phyloP scores from a whole-genome alignment of 176 grass and related monocot genomes.

The Poa pratensis region DNA sequence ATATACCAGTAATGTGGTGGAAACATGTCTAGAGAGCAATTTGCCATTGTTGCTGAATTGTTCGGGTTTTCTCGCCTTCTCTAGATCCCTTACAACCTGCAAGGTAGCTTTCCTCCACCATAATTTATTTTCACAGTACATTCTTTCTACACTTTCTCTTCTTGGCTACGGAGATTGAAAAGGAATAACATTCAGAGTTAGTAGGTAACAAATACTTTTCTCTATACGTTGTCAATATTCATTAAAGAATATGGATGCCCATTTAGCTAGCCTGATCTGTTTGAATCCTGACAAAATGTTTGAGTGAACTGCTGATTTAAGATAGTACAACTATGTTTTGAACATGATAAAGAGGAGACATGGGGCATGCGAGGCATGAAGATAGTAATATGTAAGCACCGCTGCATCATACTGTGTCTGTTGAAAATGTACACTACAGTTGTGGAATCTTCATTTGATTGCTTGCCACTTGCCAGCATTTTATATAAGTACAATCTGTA shows the following conservation, averaged over 20 bases:
- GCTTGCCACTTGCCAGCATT: too few relatives aligned
- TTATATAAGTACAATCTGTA: too few relatives aligned
- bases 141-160: conserved; percentile 13
- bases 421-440: neutral
- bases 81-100: conserved; percentile 44
- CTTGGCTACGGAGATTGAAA: neutral
- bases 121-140: too few relatives aligned
- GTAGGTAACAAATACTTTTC: conserved; percentile 28
- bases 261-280: neutral
- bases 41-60: conserved; percentile 44
- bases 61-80: conserved; percentile 45
- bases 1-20: conserved; percentile 47
- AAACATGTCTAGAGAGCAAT: conserved; percentile 45
- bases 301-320: neutral
- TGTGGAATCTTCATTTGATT: too few relatives aligned
- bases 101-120: too few relatives aligned
- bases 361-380: neutral
- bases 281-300: neutral
- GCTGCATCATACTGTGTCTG: conserved; percentile 16
- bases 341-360: neutral
- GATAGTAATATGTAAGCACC: neutral
- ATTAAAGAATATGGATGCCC: neutral
- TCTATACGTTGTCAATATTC: neutral
- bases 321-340: conserved; percentile 7
- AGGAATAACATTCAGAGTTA: neutral